A percentile compares a stretch with the other conserved stretches of the same genome.
Evolutionary conservation across 2,329 filamentous ascomycete species (phyloP).

Genomic region (Trichoderma endophyticum): DNA sequence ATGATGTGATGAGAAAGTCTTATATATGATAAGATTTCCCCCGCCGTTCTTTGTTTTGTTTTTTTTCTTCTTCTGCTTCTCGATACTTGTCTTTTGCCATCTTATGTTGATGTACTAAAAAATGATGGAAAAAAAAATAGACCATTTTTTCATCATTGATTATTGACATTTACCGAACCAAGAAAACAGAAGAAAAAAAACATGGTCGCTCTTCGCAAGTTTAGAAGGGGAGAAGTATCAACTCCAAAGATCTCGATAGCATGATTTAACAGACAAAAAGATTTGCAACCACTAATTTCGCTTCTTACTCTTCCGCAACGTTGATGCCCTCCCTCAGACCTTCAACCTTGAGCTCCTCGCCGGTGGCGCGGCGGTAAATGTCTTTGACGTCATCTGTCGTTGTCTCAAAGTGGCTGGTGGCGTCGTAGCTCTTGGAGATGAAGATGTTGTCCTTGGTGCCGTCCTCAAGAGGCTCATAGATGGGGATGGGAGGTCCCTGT

Average conservation of each 20-base stretch:
- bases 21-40: background rate
- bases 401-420: constrained; percentile 96
- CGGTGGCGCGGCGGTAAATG: constrained; percentile 80
- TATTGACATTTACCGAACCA: constrained; percentile 19
- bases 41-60: background rate
- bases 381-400: constrained; percentile 87
- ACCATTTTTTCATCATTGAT: constrained; percentile 7
- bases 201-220: constrained; percentile 11
- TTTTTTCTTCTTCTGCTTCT: background rate
- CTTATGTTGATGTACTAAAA: background rate
- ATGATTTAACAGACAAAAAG: constrained; percentile 14
- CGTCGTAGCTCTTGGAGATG: constrained; percentile 98
- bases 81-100: background rate
- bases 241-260: constrained; percentile 11
- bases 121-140: background rate
- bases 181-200: background rate
- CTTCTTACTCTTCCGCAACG: constrained; percentile 64
- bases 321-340: constrained; percentile 76
- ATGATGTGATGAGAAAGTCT: background rate
- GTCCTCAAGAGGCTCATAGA: constrained; percentile 85
- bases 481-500: constrained; percentile 76
- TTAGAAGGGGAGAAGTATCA: constrained; percentile 5
- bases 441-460: constrained; percentile 88
- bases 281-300: constrained; percentile 1
- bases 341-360: constrained; percentile 84